These are phyloP conservation scores for Babjeviella inositovora DNA, from an alignment of 805 yeast genomes.

Conservation along the genomic window DNA sequence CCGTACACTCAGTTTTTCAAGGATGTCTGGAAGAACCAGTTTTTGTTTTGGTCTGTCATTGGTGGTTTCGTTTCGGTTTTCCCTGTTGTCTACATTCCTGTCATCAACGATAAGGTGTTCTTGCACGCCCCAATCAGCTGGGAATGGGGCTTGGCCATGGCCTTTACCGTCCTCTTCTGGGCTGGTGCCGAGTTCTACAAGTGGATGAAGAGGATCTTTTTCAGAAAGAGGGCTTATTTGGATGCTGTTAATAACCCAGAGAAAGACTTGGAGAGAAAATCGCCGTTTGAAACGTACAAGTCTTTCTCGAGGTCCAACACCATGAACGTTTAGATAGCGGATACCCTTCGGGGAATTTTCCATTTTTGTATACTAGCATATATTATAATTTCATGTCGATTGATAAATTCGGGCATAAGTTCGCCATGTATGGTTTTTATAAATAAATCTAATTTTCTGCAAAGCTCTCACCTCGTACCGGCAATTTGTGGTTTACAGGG, in stretches of 20 bases:
- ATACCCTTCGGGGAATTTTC: no score
- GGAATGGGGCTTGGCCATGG: slow-evolving; percentile 72
- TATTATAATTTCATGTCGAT: no score
- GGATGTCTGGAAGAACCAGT: slow-evolving; percentile 61
- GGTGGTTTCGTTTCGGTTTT: slow-evolving; percentile 56
- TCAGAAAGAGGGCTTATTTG: slow-evolving; percentile 11
- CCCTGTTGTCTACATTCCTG: slow-evolving; percentile 81
- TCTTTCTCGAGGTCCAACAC: slow-evolving; percentile 41
- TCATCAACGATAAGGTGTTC: slow-evolving; percentile 65
- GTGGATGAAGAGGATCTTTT: slow-evolving; percentile 41
- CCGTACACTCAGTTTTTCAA: slow-evolving; percentile 42
- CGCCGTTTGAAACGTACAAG: slow-evolving; percentile 48
- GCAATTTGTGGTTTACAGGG: no score
- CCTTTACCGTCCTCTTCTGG: slow-evolving; percentile 39
- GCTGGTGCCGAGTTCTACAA: slow-evolving; percentile 54
- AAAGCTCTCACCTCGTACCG: no score
- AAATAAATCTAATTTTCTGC: no score
- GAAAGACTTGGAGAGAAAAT: slow-evolving; percentile 41
- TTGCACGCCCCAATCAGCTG: slow-evolving; percentile 54
- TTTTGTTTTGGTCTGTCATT: slow-evolving; percentile 69
- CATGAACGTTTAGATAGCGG: no score
- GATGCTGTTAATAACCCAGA: slow-evolving; percentile 38
- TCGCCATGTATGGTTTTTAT: no score
- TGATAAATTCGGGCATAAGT: no score
- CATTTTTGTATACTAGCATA: no score